These are phyloP conservation scores for Paspalum vaginatum DNA, from an alignment of 176 grass and related monocot genomes.

Conservation along the genomic window DNA sequence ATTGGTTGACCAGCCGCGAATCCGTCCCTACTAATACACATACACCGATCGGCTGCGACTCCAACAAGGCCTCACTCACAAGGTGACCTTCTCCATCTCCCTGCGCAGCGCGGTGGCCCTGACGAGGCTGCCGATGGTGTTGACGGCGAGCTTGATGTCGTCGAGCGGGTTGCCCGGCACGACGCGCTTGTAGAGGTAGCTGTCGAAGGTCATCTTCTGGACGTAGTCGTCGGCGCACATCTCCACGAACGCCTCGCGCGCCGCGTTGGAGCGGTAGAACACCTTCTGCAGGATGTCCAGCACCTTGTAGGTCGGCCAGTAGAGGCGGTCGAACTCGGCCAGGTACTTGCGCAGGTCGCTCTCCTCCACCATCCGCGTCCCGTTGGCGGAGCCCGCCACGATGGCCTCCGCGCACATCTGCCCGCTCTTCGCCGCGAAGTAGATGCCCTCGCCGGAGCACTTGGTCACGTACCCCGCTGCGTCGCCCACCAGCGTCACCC, in stretches of 20 bases:
- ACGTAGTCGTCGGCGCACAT: slow-evolving; percentile 99
- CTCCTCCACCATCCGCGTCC: slow-evolving; percentile 84
- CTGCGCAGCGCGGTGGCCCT: slow-evolving; percentile 78
- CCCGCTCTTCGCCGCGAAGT: slow-evolving; percentile 97
- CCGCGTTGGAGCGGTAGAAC: slow-evolving; percentile 95
- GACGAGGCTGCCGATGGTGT: slow-evolving; percentile 94
- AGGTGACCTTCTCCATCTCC: slow-evolving; percentile 93
- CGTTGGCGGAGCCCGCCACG: slow-evolving; percentile 79
- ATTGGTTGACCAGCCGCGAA: slow-evolving; percentile 29
- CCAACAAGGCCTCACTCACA: slow-evolving; percentile 38
- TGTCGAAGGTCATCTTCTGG: slow-evolving; percentile 99
- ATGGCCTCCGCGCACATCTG: slow-evolving; percentile 91
- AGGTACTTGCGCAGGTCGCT: slow-evolving; percentile 94
- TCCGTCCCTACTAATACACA: not conserved
- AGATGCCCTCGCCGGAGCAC: slow-evolving; percentile 98
- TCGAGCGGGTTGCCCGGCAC: slow-evolving; percentile 96
- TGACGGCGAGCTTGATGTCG: slow-evolving; percentile 91
- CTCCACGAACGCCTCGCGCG: slow-evolving; percentile 94
- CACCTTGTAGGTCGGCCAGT: slow-evolving; percentile 99
- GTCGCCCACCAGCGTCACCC: slow-evolving; percentile 84
- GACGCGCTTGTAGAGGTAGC: slow-evolving; percentile 97
- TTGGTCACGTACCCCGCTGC: slow-evolving; percentile 98
- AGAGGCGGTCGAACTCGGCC: slow-evolving; percentile 82
- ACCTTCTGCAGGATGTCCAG: slow-evolving; percentile 98
- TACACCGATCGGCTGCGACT: not conserved